Conservation (phyloP, 2,329 filamentous ascomycete genomes). For the Pestalotiopsis fici region DNA sequence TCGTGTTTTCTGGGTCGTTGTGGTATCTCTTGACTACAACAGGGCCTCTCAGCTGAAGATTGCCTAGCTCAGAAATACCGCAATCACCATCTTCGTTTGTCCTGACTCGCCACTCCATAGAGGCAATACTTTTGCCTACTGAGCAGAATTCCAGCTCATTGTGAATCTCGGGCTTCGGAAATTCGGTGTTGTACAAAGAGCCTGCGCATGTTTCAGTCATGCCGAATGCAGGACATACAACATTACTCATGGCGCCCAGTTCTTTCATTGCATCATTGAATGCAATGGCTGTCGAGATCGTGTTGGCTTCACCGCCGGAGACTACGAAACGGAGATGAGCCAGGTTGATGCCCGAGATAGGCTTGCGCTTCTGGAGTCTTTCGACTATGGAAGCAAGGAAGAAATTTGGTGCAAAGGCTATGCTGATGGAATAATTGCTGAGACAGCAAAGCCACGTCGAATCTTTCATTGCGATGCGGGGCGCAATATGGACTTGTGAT, state of each 20-base stretch:
- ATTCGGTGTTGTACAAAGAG: slow-evolving; percentile 9
- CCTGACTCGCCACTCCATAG: slow-evolving; percentile 3
- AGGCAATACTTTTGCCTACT: neutral
- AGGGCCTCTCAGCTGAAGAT: slow-evolving; percentile 59
- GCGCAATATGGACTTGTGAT: slow-evolving; percentile 40
- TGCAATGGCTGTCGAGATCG: slow-evolving; percentile 1
- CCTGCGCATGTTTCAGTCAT: slow-evolving; percentile 14
- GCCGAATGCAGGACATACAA: slow-evolving; percentile 10
- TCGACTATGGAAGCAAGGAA: slow-evolving; percentile 9
- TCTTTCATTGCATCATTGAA: slow-evolving; percentile 4
- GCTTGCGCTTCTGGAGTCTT: neutral
- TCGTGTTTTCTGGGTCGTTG: slow-evolving; percentile 57
- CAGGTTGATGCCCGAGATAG: neutral
- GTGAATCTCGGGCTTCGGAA: neutral
- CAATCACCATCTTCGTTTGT: neutral
- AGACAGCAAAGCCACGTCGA: slow-evolving; percentile 36
- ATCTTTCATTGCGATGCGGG: slow-evolving; percentile 31
- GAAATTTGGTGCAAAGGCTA: slow-evolving; percentile 34
- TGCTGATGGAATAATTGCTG: slow-evolving; percentile 32
- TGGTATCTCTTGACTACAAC: slow-evolving; percentile 68
- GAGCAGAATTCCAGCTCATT: slow-evolving; percentile 5
- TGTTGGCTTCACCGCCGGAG: slow-evolving; percentile 11
- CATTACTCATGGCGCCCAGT: neutral
- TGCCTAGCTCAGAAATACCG: slow-evolving; percentile 40
- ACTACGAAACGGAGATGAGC: slow-evolving; percentile 3